Evolutionary conservation across 106 monocot species (phyloP), one percentile per base, ranked within the genome.

Genomic region (Iris macrosiphon): DNA sequence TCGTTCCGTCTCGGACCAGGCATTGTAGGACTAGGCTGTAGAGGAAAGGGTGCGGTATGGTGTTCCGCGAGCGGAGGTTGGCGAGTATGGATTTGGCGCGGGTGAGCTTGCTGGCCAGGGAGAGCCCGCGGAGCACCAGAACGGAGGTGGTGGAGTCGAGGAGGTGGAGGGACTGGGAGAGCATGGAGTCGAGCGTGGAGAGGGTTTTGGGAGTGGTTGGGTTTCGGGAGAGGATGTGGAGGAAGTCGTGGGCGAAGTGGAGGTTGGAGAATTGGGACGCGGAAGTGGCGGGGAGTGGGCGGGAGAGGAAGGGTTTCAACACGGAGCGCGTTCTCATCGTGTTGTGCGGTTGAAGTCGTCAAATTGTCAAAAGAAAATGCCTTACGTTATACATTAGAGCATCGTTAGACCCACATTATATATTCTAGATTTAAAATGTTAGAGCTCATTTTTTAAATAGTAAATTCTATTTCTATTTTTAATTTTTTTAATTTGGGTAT

Each of bases 21-120:
- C 70, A 76, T 15, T 76, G 76, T 37, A 70, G 40, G 37, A 70
- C 52, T 26, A 43, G 10, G 69, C 59, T 70, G 52, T 64, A 76
- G 41, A 65, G 45, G 53, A 70, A 76, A 12, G 25, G 9, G 14
- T 23, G 31, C 23, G 76, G 65, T 30, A 76, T 13, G 40, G 35
- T 10, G 19, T 15, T 45, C 7, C 22, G 25, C 19, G 34, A 6
- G 6, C 2, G 31, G 52, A 76, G 65, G 20, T 13, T 8, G 30
- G 65, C 40, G 40, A 65, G 52, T 24, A 70, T 2, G 44, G 25
- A 23, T 32, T 57, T 71, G 15, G 70, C 63, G 7, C 70, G 30
- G 17, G 59, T 54, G 60, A 76, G 59, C 59, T 76, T 76, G 11
- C 26, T 43, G 46, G 35, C 35, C 17, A 11, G 37, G 40, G 65